These are phyloP conservation scores for Endocladia muricata DNA, from an alignment of 31 red algal species.

Conservation along the genomic window DNA sequence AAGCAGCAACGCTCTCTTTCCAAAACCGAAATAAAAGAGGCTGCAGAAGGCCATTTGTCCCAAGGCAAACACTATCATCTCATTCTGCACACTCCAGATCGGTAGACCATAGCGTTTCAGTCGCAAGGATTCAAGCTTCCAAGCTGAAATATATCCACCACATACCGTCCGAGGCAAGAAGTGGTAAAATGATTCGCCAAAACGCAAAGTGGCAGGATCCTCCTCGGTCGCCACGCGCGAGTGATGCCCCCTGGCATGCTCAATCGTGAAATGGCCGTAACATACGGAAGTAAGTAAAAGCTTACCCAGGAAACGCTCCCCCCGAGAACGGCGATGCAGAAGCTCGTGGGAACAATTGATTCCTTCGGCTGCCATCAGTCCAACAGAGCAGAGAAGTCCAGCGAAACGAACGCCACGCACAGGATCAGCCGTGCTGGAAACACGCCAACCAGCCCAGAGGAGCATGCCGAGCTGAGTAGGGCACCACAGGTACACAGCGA, in stretches of 20 bases:
- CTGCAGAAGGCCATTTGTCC: constrained; percentile 8
- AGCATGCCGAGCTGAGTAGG: constrained; percentile 41
- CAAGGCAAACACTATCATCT: constrained; percentile 30
- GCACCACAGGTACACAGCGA: constrained; percentile 61
- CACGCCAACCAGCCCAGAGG: constrained; percentile 30
- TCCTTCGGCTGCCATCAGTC: constrained; percentile 62
- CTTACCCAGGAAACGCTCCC: constrained; percentile 39
- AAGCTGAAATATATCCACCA: constrained; percentile 55
- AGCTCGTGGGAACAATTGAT: constrained; percentile 87
- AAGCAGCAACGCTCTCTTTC: constrained; percentile 14
- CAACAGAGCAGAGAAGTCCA: constrained; percentile 46
- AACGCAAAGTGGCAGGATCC: constrained; percentile 77
- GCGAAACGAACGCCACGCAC: not conserved
- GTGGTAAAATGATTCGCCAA: constrained; percentile 74
- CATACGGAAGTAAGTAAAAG: constrained; percentile 39
- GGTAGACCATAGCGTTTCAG: constrained; percentile 6
- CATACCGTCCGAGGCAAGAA: constrained; percentile 74
- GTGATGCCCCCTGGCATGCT: constrained; percentile 84
- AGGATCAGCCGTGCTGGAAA: not conserved
- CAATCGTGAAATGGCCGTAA: constrained; percentile 80
- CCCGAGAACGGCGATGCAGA: constrained; percentile 45
- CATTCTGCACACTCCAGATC: constrained; percentile 1
- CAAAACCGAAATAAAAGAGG: constrained; percentile 14
- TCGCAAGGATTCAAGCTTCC: constrained; percentile 52
- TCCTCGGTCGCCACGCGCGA: constrained; percentile 58